A percentile compares a stretch with the other conserved stretches of the same genome.
Evolutionary conservation across 371 early-diverging fungal genomes (phyloP).

Genomic region (Mortierella sp.): DNA sequence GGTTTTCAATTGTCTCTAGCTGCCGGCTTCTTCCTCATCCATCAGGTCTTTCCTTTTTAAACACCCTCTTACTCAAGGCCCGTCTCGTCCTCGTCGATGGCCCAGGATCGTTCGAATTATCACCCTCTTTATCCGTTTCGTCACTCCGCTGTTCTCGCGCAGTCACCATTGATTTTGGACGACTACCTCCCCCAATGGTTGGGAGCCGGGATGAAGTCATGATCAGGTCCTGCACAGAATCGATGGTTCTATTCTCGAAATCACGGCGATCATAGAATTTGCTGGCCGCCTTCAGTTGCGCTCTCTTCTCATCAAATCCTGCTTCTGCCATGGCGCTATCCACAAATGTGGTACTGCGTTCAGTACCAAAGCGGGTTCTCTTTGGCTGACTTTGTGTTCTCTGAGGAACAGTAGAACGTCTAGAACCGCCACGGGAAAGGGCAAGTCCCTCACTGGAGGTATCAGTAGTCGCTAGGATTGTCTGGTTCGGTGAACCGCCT

Average conservation of each 20-base stretch:
- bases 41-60: neutral
- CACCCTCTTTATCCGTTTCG: slow-evolving; percentile 13
- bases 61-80: neutral
- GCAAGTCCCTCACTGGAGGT: too few relatives aligned
- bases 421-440: too few relatives aligned
- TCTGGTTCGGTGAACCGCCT: too few relatives aligned
- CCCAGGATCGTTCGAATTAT: neutral
- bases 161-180: too few relatives aligned
- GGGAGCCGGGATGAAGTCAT: neutral
- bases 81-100: neutral
- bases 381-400: neutral
- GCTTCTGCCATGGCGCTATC: slow-evolving; percentile 40
- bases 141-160: neutral
- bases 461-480: too few relatives aligned
- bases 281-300: slow-evolving; percentile 16
- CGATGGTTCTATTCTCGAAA: slow-evolving; percentile 32
- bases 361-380: neutral
- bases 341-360: slow-evolving; percentile 32
- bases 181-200: neutral
- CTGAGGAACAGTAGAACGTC: too few relatives aligned
- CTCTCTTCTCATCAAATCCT: slow-evolving; percentile 24
- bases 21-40: too few relatives aligned
- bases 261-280: slow-evolving; percentile 54
- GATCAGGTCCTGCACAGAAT: slow-evolving; percentile 13
- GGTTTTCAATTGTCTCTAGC: too few relatives aligned